Conservation (phyloP, 2,329 filamentous ascomycete species). For the Alternaria sp. region DNA sequence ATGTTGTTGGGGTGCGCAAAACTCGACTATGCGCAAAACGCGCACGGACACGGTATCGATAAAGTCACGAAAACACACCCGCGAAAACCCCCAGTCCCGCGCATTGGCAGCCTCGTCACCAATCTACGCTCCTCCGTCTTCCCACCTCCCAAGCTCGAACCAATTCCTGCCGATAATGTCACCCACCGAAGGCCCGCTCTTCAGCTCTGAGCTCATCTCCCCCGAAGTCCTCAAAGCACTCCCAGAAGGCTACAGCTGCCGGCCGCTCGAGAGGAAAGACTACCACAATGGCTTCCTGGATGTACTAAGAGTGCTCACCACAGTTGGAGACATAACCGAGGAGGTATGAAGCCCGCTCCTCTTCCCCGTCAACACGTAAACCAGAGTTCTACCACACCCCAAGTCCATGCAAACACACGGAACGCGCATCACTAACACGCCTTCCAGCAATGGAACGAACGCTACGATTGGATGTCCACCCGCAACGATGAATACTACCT, state of each 20-base stretch:
- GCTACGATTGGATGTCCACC: slow-evolving; percentile 81
- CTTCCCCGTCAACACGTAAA: not conserved
- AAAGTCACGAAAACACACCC: slow-evolving; percentile 20
- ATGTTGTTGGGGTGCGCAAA: too few relatives aligned
- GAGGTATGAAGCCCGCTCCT: slow-evolving; percentile 54
- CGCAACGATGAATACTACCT: slow-evolving; percentile 84
- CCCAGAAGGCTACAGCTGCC: slow-evolving; percentile 82
- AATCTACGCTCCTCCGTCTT: too few relatives aligned
- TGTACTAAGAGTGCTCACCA: slow-evolving; percentile 88
- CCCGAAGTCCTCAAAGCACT: slow-evolving; percentile 74
- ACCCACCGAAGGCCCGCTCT: slow-evolving; percentile 66
- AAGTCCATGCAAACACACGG: not conserved
- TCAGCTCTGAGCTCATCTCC: slow-evolving; percentile 79
- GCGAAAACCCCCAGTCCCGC: not conserved
- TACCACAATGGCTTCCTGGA: slow-evolving; percentile 86
- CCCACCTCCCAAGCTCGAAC: not conserved
- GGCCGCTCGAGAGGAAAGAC: slow-evolving; percentile 80
- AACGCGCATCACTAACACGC: not conserved
- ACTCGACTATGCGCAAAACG: too few relatives aligned
- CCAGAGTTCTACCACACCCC: not conserved
- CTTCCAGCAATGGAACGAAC: slow-evolving; percentile 68
- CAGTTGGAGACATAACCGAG: slow-evolving; percentile 84
- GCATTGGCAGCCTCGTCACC: not conserved
- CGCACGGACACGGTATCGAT: too few relatives aligned
- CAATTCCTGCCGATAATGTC: slow-evolving; percentile 10